phyloP scores from a whole-genome alignment of 495 filamentous ascomycete species.

The Neurospora sp. region DNA sequence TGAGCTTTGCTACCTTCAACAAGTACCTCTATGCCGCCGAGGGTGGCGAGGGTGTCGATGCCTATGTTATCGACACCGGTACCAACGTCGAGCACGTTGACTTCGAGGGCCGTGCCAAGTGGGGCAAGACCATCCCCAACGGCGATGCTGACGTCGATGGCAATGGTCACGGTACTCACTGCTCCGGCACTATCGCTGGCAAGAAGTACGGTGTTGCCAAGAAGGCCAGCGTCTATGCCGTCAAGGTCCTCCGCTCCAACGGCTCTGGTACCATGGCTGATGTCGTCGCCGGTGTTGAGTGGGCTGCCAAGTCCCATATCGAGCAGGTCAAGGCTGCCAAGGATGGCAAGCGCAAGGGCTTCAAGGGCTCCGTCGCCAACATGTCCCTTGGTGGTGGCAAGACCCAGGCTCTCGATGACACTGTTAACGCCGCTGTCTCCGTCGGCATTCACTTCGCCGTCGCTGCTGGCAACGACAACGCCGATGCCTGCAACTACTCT shows the following conservation, averaged over 20 bases:
- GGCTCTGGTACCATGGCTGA: slow-evolving; percentile 98
- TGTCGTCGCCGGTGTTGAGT: slow-evolving; percentile 97
- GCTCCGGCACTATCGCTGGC: slow-evolving; percentile 93
- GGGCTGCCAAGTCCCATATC: slow-evolving; percentile 70
- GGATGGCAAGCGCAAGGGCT: slow-evolving; percentile 77
- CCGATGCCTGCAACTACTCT: slow-evolving; percentile 99
- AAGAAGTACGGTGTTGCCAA: slow-evolving; percentile 99
- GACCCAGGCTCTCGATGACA: slow-evolving; percentile 76
- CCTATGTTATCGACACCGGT: slow-evolving; percentile 97
- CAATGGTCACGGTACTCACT: slow-evolving; percentile 99
- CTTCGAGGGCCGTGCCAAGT: slow-evolving; percentile 88
- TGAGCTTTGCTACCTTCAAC: slow-evolving; percentile 89
- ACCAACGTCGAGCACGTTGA: slow-evolving; percentile 91
- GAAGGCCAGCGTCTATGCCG: slow-evolving; percentile 91
- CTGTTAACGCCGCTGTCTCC: slow-evolving; percentile 86
- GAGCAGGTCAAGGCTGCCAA: slow-evolving; percentile 67
- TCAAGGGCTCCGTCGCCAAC: slow-evolving; percentile 98
- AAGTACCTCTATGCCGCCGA: slow-evolving; percentile 91
- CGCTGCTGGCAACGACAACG: slow-evolving; percentile 96
- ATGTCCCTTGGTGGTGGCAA: slow-evolving; percentile 98
- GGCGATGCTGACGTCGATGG: slow-evolving; percentile 84
- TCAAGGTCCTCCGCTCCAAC: slow-evolving; percentile 96
- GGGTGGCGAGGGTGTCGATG: slow-evolving; percentile 96
- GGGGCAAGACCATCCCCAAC: slow-evolving; percentile 91
- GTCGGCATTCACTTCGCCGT: slow-evolving; percentile 95